These are phyloP conservation scores for Calonectria pteridis DNA, from an alignment of 2,329 filamentous ascomycete species.

Conservation along the genomic window DNA sequence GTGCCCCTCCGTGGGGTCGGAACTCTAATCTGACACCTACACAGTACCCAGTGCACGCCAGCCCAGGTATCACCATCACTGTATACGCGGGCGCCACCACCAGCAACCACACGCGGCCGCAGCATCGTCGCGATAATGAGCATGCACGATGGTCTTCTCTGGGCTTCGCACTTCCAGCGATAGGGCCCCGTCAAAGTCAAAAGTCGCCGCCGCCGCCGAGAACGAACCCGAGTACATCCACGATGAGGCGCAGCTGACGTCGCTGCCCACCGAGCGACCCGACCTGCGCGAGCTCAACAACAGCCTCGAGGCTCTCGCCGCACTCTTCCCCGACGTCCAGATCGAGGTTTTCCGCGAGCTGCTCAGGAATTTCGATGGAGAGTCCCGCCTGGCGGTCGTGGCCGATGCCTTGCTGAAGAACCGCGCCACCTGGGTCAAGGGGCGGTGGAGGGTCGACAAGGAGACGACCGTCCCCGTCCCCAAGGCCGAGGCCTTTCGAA, in stretches of 20 bases:
- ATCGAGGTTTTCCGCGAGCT: slow-evolving; percentile 87
- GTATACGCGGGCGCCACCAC: neutral
- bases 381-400: slow-evolving; percentile 81
- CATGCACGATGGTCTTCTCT: slow-evolving; percentile 62
- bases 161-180: slow-evolving; percentile 61
- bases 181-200: slow-evolving; percentile 50
- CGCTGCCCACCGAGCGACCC: slow-evolving; percentile 63
- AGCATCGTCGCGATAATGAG: slow-evolving; percentile 43
- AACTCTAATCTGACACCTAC: slow-evolving; percentile 11
- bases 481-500: slow-evolving; percentile 75
- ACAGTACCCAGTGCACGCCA: neutral
- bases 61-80: neutral
- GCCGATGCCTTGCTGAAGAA: slow-evolving; percentile 83
- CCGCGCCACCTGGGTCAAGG: slow-evolving; percentile 77
- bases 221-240: slow-evolving; percentile 62
- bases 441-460: slow-evolving; percentile 68
- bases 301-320: slow-evolving; percentile 75
- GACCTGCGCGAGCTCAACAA: slow-evolving; percentile 78
- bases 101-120: neutral
- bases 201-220: slow-evolving; percentile 43
- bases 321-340: slow-evolving; percentile 84
- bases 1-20: slow-evolving; percentile 11
- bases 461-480: slow-evolving; percentile 59
- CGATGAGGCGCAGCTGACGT: slow-evolving; percentile 67
- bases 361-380: slow-evolving; percentile 79